phyloP scores from a whole-genome alignment of 2,329 filamentous ascomycete species.

The Ophiostoma fasciatum region DNA sequence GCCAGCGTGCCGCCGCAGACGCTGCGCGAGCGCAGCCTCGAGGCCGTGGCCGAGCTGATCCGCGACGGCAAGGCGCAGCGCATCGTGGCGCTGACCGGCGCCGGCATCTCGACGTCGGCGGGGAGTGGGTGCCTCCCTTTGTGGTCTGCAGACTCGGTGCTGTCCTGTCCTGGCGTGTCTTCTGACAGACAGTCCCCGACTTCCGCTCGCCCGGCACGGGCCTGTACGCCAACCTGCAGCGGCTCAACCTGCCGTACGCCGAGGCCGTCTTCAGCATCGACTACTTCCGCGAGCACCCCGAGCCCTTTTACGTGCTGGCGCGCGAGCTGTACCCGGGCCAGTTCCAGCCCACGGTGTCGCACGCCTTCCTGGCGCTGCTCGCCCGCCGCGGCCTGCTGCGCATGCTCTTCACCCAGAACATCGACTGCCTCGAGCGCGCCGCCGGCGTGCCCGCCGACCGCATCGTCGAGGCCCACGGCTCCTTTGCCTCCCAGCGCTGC shows the following conservation, averaged over 20 bases:
- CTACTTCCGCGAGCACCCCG: conserved; percentile 73
- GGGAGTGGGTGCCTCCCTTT: conserved; percentile 32
- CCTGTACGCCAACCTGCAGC: conserved; percentile 80
- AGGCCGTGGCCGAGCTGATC: conserved; percentile 69
- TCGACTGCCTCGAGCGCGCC: conserved; percentile 81
- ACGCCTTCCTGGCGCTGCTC: conserved; percentile 75
- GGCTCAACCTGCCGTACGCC: conserved; percentile 72
- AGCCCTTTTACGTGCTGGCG: conserved; percentile 84
- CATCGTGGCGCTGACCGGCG: conserved; percentile 82
- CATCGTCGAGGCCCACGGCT: conserved; percentile 90
- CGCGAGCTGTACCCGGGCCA: conserved; percentile 85
- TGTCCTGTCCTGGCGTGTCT: neutral
- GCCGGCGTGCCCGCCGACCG: conserved; percentile 69
- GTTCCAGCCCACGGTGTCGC: conserved; percentile 76
- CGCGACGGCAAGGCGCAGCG: conserved; percentile 48
- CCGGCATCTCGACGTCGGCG: conserved; percentile 68
- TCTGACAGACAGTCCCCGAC: conserved; percentile 54
- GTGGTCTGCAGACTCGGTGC: neutral
- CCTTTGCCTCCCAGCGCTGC: conserved; percentile 81
- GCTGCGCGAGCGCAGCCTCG: conserved; percentile 52
- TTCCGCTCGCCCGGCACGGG: conserved; percentile 89
- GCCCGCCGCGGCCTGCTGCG: conserved; percentile 62
- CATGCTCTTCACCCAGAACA: conserved; percentile 94
- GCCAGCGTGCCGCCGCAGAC: conserved; percentile 49
- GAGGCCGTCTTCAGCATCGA: conserved; percentile 90